Evolutionary conservation across 2,329 filamentous ascomycete genomes (phyloP).

Genomic region (Pseudogymnoascus sp.): DNA sequence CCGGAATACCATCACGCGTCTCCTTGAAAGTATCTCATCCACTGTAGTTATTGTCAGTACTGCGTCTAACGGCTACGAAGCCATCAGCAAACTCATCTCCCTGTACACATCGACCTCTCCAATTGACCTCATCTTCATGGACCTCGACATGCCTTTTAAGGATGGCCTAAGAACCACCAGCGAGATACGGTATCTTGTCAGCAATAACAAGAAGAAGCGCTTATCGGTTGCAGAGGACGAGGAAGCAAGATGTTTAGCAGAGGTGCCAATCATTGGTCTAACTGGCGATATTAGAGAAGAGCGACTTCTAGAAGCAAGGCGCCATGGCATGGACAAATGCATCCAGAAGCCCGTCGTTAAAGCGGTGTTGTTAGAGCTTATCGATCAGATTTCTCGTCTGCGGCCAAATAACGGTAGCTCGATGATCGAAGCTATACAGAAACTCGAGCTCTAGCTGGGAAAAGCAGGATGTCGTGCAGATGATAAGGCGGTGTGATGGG

Average conservation of each 20-base stretch:
- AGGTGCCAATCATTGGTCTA: not conserved
- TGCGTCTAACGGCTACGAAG: conserved; percentile 51
- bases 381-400: not conserved
- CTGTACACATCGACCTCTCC: not conserved
- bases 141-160: conserved; percentile 62
- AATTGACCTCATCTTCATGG: conserved; percentile 56
- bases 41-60: conserved; percentile 31
- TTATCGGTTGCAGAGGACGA: not conserved
- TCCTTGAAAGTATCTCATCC: conserved; percentile 39
- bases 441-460: not conserved
- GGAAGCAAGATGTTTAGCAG: not conserved
- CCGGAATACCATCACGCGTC: conserved; percentile 47
- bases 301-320: not conserved
- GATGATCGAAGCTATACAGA: not conserved
- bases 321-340: not conserved
- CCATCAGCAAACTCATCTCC: conserved; percentile 42
- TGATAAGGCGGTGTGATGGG: not conserved
- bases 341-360: not conserved
- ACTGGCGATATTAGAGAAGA: not conserved
- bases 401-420: not conserved
- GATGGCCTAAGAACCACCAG: not conserved
- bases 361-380: not conserved
- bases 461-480: not conserved
- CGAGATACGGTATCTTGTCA: not conserved
- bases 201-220: not conserved